A percentile compares a stretch with the other conserved stretches of the same genome.
Conservation (phyloP, 768 basidiomycete genomes). For the Candolleomyces aberdarensis region DNA sequence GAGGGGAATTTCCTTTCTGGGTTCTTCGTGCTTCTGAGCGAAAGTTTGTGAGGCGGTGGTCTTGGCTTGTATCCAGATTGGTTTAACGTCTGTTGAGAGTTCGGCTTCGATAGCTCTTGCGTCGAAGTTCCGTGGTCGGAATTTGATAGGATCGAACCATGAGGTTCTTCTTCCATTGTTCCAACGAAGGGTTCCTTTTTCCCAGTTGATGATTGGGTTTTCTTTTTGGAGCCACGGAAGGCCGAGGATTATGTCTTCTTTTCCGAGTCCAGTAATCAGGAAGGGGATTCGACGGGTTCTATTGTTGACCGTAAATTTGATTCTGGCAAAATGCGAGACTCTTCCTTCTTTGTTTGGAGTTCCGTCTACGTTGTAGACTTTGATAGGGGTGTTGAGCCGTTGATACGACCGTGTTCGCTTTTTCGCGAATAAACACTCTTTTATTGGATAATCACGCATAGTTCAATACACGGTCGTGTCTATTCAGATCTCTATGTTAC, state of each 20-base stretch:
- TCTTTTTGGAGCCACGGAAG: background rate
- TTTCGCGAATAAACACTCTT: too few species aligned
- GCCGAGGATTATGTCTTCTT: background rate
- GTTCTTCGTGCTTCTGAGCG: conserved; percentile 6
- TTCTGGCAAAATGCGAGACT: background rate
- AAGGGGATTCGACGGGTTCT: conserved; percentile 7
- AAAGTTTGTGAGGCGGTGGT: background rate
- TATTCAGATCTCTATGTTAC: too few species aligned
- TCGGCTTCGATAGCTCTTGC: background rate
- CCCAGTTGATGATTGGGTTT: conserved; percentile 9
- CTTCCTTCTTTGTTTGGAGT: conserved; percentile 4
- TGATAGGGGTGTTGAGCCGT: conserved; percentile 2
- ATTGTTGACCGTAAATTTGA: background rate
- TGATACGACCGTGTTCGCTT: too few species aligned
- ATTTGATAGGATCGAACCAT: too few species aligned
- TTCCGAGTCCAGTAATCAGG: background rate
- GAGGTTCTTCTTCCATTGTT: background rate
- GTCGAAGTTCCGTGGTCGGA: too few species aligned
- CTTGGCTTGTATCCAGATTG: conserved; percentile 6
- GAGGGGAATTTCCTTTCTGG: background rate
- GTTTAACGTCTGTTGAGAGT: background rate
- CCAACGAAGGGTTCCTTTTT: background rate
- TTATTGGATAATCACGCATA: too few species aligned
- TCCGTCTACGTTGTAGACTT: conserved; percentile 14
- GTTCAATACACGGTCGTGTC: too few species aligned